These are phyloP conservation scores for Epithele typhae DNA, from an alignment of 768 basidiomycete species.

Conservation along the genomic window DNA sequence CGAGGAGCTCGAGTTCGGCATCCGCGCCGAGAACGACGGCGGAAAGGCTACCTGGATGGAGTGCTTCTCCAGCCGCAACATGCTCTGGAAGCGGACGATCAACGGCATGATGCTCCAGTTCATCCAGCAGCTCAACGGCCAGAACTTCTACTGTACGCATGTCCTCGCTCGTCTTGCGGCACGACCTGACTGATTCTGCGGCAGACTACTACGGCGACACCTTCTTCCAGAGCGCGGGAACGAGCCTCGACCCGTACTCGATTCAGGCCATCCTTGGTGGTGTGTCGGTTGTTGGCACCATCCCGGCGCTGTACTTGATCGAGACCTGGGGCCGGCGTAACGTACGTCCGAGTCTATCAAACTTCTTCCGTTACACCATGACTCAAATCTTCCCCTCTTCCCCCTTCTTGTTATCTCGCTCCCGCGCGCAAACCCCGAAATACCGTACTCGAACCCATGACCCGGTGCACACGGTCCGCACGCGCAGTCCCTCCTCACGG, in stretches of 20 bases:
- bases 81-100: slow-evolving; percentile 66
- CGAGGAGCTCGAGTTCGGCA: slow-evolving; percentile 60
- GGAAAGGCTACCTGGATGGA: slow-evolving; percentile 78
- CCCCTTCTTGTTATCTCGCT: no score
- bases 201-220: slow-evolving; percentile 79
- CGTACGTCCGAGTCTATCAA: slow-evolving; percentile 33
- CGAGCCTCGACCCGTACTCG: slow-evolving; percentile 62
- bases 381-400: no score
- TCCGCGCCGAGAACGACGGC: slow-evolving; percentile 72
- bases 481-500: slow-evolving; percentile 61
- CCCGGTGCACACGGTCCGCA: background rate
- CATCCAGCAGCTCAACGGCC: slow-evolving; percentile 76
- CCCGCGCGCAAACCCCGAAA: no score
- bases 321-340: slow-evolving; percentile 72
- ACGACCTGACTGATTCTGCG: background rate
- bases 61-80: slow-evolving; percentile 67
- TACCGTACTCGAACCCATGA: no score
- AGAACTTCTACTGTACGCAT: slow-evolving; percentile 71
- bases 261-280: slow-evolving; percentile 74
- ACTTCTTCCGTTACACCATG: no score
- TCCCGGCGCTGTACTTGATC: slow-evolving; percentile 68
- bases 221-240: slow-evolving; percentile 74
- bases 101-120: slow-evolving; percentile 86
- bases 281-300: slow-evolving; percentile 66
- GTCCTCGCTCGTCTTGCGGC: background rate